Percentiles rank a stretch among this genome's conserved stretches.
These are phyloP conservation scores for Amorphotheca resinae DNA, from an alignment of 495 filamentous ascomycete genomes.

Conservation along the genomic window DNA sequence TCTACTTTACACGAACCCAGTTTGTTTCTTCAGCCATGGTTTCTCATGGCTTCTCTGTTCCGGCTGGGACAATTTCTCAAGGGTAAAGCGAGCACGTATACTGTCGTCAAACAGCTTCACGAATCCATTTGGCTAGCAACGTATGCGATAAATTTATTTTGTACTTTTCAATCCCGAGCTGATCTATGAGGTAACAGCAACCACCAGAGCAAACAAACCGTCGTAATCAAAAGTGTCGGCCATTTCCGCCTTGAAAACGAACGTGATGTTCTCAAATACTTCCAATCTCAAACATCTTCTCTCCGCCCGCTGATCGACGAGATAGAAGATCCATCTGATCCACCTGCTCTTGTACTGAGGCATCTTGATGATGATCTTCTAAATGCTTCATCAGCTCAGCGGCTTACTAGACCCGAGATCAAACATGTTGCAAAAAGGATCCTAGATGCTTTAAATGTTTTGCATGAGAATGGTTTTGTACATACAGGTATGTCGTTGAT, in stretches of 20 bases:
- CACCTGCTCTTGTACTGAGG: constrained; percentile 29
- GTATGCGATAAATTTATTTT: no score
- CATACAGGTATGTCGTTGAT: constrained; percentile 32
- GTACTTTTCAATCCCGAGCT: no score
- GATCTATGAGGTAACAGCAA: no score
- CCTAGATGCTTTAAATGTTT: constrained; percentile 25
- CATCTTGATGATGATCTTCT: constrained; percentile 25
- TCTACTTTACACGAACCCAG: no score
- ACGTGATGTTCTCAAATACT: constrained; percentile 29
- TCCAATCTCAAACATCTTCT: constrained; percentile 27
- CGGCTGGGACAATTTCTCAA: constrained; percentile 11
- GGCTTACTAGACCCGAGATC: constrained; percentile 27
- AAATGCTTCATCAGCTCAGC: constrained; percentile 19
- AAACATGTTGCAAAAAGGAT: constrained; percentile 29
- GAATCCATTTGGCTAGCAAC: constrained; percentile 27
- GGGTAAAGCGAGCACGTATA: constrained; percentile 11
- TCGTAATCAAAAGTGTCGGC: no score
- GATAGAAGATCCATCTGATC: constrained; percentile 26
- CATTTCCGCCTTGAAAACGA: constrained; percentile 31
- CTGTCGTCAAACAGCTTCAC: constrained; percentile 10
- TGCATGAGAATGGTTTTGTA: constrained; percentile 29
- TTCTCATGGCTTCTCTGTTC: constrained; percentile 9
- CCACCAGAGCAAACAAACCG: no score
- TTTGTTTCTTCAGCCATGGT: no score
- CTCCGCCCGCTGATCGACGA: constrained; percentile 30